Conservation (phyloP, 2,329 filamentous ascomycete species). For the Neonectria punicea region DNA sequence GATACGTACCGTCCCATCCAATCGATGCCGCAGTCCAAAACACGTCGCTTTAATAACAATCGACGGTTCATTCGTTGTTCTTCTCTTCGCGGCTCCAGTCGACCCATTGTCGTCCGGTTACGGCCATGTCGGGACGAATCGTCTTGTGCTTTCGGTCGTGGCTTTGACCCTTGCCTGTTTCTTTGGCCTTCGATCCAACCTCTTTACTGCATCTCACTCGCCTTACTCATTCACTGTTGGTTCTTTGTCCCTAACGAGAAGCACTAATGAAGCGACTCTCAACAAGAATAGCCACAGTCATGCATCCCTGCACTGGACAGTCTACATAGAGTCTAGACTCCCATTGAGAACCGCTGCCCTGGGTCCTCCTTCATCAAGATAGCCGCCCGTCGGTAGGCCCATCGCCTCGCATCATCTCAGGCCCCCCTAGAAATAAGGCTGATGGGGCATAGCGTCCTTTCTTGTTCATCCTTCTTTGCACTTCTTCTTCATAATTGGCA, state of each 20-base stretch:
- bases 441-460: neutral
- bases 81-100: slow-evolving; percentile 9
- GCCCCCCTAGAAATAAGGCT: slow-evolving; percentile 7
- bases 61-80: neutral
- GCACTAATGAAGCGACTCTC: neutral
- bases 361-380: slow-evolving; percentile 16
- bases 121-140: neutral
- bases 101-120: slow-evolving; percentile 20
- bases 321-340: neutral
- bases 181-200: neutral
- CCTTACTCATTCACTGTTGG: neutral
- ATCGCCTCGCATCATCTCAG: neutral
- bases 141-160: neutral
- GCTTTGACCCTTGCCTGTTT: neutral
- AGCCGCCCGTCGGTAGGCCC: slow-evolving; percentile 11
- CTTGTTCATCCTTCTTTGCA: slow-evolving; percentile 1
- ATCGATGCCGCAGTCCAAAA: slow-evolving; percentile 1
- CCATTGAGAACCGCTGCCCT: slow-evolving; percentile 14
- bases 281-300: neutral
- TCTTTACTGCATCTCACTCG: neutral
- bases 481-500: neutral
- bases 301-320: neutral
- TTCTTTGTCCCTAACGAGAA: slow-evolving; percentile 7
- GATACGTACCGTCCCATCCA: slow-evolving; percentile 17
- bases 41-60: neutral